These are phyloP conservation scores for Chaetomium tenue DNA, from an alignment of 495 filamentous ascomycete species.

Conservation along the genomic window DNA sequence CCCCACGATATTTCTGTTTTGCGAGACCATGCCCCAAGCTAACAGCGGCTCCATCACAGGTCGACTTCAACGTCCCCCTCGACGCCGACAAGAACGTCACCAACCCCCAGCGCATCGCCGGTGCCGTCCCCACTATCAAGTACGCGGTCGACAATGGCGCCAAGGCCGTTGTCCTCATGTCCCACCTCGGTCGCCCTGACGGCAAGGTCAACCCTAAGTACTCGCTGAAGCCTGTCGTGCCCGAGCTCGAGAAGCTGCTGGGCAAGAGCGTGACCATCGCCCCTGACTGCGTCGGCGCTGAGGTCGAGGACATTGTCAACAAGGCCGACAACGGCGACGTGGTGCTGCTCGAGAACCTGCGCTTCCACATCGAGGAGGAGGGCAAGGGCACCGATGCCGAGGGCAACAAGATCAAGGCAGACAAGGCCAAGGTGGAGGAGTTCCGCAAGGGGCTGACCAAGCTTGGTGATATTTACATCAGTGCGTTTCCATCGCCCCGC, in stretches of 20 bases:
- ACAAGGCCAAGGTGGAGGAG: conserved; percentile 83
- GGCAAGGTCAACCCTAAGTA: conserved; percentile 89
- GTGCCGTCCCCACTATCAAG: conserved; percentile 96
- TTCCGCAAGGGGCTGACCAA: conserved; percentile 95
- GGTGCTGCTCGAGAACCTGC: conserved; percentile 92
- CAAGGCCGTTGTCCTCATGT: conserved; percentile 96
- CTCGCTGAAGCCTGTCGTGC: conserved; percentile 85
- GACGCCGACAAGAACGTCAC: conserved; percentile 88
- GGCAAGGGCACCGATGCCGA: conserved; percentile 87
- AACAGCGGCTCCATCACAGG: conserved; percentile 51
- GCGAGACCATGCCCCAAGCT: conserved; percentile 9
- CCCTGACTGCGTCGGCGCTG: conserved; percentile 83
- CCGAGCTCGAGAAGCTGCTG: conserved; percentile 87
- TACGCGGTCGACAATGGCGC: conserved; percentile 92
- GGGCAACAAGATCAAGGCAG: conserved; percentile 97
- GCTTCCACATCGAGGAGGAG: conserved; percentile 97
- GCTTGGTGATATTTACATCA: conserved; percentile 94
- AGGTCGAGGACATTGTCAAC: conserved; percentile 86
- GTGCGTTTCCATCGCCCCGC: conserved; percentile 52
- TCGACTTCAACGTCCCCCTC: conserved; percentile 99
- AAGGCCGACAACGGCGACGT: conserved; percentile 79
- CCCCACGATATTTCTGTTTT: not conserved
- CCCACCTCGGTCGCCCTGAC: conserved; percentile 93
- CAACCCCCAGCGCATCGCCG: conserved; percentile 97
- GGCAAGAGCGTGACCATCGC: conserved; percentile 81